phyloP scores from a whole-genome alignment of 495 filamentous ascomycete species.

The Baudoinia panamericana region DNA sequence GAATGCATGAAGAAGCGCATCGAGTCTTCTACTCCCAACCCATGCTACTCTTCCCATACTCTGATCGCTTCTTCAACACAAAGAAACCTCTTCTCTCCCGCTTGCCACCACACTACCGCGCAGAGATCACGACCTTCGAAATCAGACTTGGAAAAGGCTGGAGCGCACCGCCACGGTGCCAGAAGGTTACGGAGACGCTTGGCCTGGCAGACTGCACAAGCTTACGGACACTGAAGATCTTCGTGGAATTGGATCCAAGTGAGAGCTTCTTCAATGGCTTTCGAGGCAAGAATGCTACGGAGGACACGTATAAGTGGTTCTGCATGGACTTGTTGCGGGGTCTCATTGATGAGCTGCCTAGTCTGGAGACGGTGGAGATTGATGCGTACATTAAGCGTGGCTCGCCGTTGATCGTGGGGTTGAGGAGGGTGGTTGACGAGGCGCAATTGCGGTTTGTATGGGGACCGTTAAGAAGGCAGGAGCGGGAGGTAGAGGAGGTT shows the following conservation, averaged over 20 bases:
- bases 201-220: conserved; percentile 51
- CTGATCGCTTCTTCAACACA: conserved; percentile 53
- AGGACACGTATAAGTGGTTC: conserved; percentile 66
- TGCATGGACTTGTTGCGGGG: conserved; percentile 43
- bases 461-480: conserved; percentile 61
- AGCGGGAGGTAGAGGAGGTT: conserved; percentile 15
- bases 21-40: conserved; percentile 66
- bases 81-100: conserved; percentile 52
- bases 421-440: conserved; percentile 42
- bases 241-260: conserved; percentile 61
- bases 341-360: conserved; percentile 48
- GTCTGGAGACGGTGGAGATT: conserved; percentile 52
- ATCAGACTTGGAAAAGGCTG: conserved; percentile 71
- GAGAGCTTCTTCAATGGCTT: conserved; percentile 61
- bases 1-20: conserved; percentile 58
- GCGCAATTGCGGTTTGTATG: conserved; percentile 46
- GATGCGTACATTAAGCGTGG: conserved; percentile 63
- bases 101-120: conserved; percentile 51
- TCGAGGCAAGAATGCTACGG: conserved; percentile 36
- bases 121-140: conserved; percentile 54
- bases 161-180: conserved; percentile 58
- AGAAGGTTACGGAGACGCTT: conserved; percentile 53
- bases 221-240: conserved; percentile 54
- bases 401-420: conserved; percentile 54
- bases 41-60: conserved; percentile 64